phyloP scores from a whole-genome alignment of 805 yeast genomes.

The Cyberlindnera xylosilytica region DNA sequence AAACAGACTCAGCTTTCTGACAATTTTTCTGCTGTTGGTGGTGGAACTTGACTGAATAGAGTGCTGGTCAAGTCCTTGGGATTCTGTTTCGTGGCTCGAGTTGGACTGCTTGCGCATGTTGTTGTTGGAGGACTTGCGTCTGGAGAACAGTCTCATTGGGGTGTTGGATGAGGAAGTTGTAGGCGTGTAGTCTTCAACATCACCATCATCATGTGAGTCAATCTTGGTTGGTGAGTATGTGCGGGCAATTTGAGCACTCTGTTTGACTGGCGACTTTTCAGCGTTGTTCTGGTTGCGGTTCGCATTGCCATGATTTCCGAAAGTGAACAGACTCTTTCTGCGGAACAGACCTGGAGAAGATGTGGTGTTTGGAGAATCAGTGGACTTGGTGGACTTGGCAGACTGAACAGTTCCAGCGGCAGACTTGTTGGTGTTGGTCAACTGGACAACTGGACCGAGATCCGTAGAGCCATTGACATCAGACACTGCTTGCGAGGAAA shows the following conservation, averaged over 20 bases:
- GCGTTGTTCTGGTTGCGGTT: background rate
- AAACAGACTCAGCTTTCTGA: conserved; percentile 26
- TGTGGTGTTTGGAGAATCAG: conserved; percentile 17
- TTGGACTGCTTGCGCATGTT: conserved; percentile 21
- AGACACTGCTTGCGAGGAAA: conserved; percentile 14
- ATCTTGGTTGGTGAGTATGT: conserved; percentile 14
- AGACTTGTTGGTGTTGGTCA: conserved; percentile 23
- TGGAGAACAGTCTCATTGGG: conserved; percentile 21
- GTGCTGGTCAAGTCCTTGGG: conserved; percentile 1
- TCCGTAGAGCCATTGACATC: conserved; percentile 5
- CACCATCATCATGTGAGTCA: conserved; percentile 16
- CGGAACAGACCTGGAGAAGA: conserved; percentile 36
- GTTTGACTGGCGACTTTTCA: conserved; percentile 23
- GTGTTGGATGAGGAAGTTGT: conserved; percentile 5
- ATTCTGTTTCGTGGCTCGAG: conserved; percentile 16
- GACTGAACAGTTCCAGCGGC: conserved; percentile 6
- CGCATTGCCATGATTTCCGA: background rate
- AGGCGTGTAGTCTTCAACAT: conserved; percentile 21
- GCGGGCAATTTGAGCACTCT: conserved; percentile 4
- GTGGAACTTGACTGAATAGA: conserved; percentile 18
- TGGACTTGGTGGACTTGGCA: conserved; percentile 18
- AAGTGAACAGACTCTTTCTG: conserved; percentile 18
- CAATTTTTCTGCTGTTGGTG: conserved; percentile 19
- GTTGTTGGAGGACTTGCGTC: conserved; percentile 18
- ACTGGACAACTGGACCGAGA: conserved; percentile 15